Percentiles rank a stretch among this genome's conserved stretches.
Evolutionary conservation across 2,329 filamentous ascomycete species (phyloP).

Genomic region (Stachybotrys chlorohalonatus): DNA sequence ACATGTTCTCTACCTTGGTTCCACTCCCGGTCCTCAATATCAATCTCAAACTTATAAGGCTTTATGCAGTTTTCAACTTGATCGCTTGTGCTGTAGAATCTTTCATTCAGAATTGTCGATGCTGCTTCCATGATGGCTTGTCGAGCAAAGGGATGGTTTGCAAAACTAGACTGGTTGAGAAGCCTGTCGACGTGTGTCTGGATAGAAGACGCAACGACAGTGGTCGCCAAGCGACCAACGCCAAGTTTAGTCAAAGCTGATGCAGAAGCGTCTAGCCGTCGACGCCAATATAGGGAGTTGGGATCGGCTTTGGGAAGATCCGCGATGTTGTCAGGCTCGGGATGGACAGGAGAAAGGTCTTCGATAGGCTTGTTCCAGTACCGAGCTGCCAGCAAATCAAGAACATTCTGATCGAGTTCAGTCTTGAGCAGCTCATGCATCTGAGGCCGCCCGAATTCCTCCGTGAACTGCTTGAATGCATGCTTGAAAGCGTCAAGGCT

Average conservation of each 20-base stretch:
- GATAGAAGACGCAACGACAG: constrained; percentile 79
- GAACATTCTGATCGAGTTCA: constrained; percentile 87
- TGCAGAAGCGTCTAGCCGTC: constrained; percentile 86
- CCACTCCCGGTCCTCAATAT: constrained; percentile 90
- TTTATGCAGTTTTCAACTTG: constrained; percentile 99
- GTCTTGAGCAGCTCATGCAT: constrained; percentile 84
- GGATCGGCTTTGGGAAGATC: constrained; percentile 80
- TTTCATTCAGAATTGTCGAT: constrained; percentile 80
- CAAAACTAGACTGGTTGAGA: constrained; percentile 73
- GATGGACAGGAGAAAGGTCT: constrained; percentile 59
- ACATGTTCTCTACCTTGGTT: constrained; percentile 75
- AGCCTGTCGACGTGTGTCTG: constrained; percentile 76
- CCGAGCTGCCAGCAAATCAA: constrained; percentile 83
- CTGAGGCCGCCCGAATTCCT: constrained; percentile 80
- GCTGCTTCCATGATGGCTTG: constrained; percentile 90
- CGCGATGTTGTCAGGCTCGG: constrained; percentile 63
- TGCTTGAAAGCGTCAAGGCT: constrained; percentile 96
- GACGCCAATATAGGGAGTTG: constrained; percentile 81
- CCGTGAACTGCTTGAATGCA: constrained; percentile 88
- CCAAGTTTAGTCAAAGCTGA: constrained; percentile 89
- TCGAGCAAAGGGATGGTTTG: constrained; percentile 82
- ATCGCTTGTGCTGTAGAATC: constrained; percentile 94
- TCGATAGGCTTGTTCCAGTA: constrained; percentile 97
- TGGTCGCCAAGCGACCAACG: constrained; percentile 86
- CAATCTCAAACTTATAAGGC: constrained; percentile 96